Base-by-base conservation (phyloP, 2,329 filamentous ascomycete species). In the Colletotrichum sidae region DNA sequence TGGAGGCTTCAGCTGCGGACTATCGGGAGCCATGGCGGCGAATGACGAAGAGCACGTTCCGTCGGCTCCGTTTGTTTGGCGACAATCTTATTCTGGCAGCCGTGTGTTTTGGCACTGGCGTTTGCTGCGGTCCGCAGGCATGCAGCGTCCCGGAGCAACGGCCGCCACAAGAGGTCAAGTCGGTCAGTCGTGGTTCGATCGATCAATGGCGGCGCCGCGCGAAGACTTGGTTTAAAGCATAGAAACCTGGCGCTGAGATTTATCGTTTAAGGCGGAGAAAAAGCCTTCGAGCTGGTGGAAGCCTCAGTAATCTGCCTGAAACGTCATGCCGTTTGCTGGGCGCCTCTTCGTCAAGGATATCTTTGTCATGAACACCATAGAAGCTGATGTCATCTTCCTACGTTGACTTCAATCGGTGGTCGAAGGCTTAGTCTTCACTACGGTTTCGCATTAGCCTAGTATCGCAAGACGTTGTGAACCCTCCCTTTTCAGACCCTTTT, bases 11-110 rank as follows among this genome's bases (percentile, higher is more conserved):
- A 35, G 17, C 56, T 60, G 33, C 38, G 39, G 45, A 53, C 33
- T 13, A 17, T 11, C n/a, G 47, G 44, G 47, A 39, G 34, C 10
- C n/a, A 39, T 13, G 52, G 37, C 17, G 17, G 47, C 17, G 47
- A 33, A 65, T 65, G 62, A 65, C 52, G 62, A 35, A 62, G 49
- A 56, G 52, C 41, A 52, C 62, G 58, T 65, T 65, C 62, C 58
- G 35, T 49, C 52, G 58, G 44, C 25, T 53, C 33, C 62, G 42
- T 65, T 62, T 65, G 62, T 65, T 65, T 65, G 62, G 52, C 8
- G 52, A 35, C 52, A 65, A 62, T 62, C 58, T 62, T 56, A 62
- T 34, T 50, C 46, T 62, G 41, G 52, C 52, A 58, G 46, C 62
- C 58, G 34, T 45, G 12, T 65, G 56, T 65, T 65, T 50, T 65